Evolutionary conservation across 805 yeast species (phyloP).

Genomic region (Candida argentea): DNA sequence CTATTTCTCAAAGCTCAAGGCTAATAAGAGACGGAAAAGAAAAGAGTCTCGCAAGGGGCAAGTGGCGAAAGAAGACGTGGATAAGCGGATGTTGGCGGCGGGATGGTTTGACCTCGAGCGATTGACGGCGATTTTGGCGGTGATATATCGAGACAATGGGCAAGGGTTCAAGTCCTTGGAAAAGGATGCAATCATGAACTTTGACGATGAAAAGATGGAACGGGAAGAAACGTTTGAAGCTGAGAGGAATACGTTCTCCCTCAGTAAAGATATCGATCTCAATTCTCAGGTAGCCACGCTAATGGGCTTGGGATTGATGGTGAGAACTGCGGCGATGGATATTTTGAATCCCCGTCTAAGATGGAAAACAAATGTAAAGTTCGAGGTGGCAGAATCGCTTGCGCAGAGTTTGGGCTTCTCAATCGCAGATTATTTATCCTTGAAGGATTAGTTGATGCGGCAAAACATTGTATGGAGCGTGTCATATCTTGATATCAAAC

Average conservation of each 20-base stretch:
- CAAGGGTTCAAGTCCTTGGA: constrained; percentile 16
- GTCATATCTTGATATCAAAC: constrained; percentile 8
- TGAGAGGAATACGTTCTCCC: constrained; percentile 25
- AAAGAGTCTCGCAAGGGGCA: constrained; percentile 9
- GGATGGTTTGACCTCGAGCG: constrained; percentile 71
- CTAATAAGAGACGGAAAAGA: constrained; percentile 30
- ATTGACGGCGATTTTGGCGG: constrained; percentile 65
- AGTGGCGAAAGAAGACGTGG: constrained; percentile 35
- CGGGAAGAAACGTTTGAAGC: constrained; percentile 21
- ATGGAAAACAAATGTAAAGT: constrained; percentile 72
- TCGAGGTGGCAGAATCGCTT: constrained; percentile 51
- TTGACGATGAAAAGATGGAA: constrained; percentile 25
- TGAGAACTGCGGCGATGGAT: constrained; percentile 36
- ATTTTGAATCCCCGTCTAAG: constrained; percentile 56
- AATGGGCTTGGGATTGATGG: constrained; percentile 40
- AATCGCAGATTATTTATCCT: constrained; percentile 45
- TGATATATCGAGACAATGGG: constrained; percentile 44
- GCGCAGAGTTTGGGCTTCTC: constrained; percentile 60
- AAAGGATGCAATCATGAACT: constrained; percentile 8
- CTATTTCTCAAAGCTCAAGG: constrained; percentile 51
- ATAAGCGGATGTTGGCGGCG: constrained; percentile 58
- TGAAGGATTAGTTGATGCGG: background rate
- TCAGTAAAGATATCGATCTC: constrained; percentile 37
- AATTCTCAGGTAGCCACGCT: constrained; percentile 51
- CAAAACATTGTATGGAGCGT: background rate